Evolutionary conservation across 192 early-diverging fungal species (phyloP).

Genomic region (Lobosporangium transversale): DNA sequence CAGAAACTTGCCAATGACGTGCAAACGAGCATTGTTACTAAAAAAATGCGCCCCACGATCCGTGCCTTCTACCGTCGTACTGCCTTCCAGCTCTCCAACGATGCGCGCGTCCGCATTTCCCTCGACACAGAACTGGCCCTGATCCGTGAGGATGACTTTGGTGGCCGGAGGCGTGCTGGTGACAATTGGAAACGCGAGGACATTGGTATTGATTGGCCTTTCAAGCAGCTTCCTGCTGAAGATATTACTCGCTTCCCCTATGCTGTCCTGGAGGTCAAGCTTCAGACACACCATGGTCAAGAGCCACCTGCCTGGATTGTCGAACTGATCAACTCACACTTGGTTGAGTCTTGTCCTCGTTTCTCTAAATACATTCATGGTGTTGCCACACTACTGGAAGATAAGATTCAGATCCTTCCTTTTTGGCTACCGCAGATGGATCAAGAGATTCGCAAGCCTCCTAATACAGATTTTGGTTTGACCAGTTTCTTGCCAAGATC

Average conservation of each 20-base stretch:
- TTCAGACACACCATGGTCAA: slow-evolving; percentile 77
- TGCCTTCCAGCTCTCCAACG: slow-evolving; percentile 96
- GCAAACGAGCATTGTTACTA: slow-evolving; percentile 70
- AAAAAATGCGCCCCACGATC: slow-evolving; percentile 73
- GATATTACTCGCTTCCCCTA: slow-evolving; percentile 93
- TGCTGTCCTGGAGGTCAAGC: slow-evolving; percentile 91
- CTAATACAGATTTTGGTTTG: slow-evolving; percentile 49
- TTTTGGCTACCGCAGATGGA: slow-evolving; percentile 66
- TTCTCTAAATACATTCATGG: slow-evolving; percentile 93
- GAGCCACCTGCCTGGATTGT: slow-evolving; percentile 83
- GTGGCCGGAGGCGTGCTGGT: slow-evolving; percentile 72
- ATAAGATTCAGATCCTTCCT: slow-evolving; percentile 66
- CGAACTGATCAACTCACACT: slow-evolving; percentile 75
- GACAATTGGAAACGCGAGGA: slow-evolving; percentile 93
- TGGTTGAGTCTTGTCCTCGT: slow-evolving; percentile 82
- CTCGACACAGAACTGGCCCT: slow-evolving; percentile 96
- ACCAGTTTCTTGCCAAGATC: slow-evolving; percentile 24
- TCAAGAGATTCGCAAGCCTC: slow-evolving; percentile 48
- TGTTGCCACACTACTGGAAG: slow-evolving; percentile 73
- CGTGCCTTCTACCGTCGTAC: slow-evolving; percentile 97
- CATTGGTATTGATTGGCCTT: slow-evolving; percentile 82
- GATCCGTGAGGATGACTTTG: slow-evolving; percentile 92
- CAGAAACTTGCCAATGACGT: slow-evolving; percentile 80
- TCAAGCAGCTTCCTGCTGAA: slow-evolving; percentile 67
- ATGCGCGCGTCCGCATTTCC: slow-evolving; percentile 92